A percentile compares a stretch with the other conserved stretches of the same genome.
Evolutionary conservation across 176 grass and related monocot species (phyloP).

Genomic region (Musa troglodytarum): DNA sequence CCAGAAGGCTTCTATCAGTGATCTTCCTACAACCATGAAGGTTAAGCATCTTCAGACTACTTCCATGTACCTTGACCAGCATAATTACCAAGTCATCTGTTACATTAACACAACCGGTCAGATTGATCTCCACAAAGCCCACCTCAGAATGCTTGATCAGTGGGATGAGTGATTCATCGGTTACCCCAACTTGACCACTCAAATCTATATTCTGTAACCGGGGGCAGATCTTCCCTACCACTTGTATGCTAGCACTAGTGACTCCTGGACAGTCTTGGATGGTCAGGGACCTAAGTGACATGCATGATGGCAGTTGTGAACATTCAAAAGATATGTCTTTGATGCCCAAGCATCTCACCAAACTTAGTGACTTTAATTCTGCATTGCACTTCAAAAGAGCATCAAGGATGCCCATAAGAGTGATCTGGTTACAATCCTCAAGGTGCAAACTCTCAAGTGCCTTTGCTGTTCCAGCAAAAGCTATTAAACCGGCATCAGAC

Average conservation of each 20-base stretch:
- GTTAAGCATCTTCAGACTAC: constrained; percentile 56
- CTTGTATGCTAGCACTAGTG: constrained; percentile 64
- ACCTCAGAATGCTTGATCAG: constrained; percentile 56
- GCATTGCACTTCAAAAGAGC: constrained; percentile 53
- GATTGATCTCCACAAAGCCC: constrained; percentile 61
- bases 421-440: constrained; percentile 71
- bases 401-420: constrained; percentile 58
- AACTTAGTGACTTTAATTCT: constrained; percentile 50
- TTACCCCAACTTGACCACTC: constrained; percentile 52
- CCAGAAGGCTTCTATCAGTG: constrained; percentile 65
- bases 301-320: constrained; percentile 52
- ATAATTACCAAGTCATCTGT: constrained; percentile 46
- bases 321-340: constrained; percentile 56
- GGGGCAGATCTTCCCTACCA: constrained; percentile 81
- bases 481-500: constrained; percentile 63
- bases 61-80: constrained; percentile 65
- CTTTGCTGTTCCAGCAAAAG: constrained; percentile 46
- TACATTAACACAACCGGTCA: constrained; percentile 65
- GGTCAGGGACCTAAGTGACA: constrained; percentile 52
- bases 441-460: constrained; percentile 53
- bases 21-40: constrained; percentile 85
- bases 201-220: constrained; percentile 69
- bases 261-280: constrained; percentile 74
- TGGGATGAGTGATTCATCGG: constrained; percentile 55
- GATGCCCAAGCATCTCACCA: constrained; percentile 78